A percentile compares a stretch with the other conserved stretches of the same genome.
These are phyloP conservation scores for Apiotrichum laibachii DNA, from an alignment of 1,284 basidiomycete species.

Conservation along the genomic window DNA sequence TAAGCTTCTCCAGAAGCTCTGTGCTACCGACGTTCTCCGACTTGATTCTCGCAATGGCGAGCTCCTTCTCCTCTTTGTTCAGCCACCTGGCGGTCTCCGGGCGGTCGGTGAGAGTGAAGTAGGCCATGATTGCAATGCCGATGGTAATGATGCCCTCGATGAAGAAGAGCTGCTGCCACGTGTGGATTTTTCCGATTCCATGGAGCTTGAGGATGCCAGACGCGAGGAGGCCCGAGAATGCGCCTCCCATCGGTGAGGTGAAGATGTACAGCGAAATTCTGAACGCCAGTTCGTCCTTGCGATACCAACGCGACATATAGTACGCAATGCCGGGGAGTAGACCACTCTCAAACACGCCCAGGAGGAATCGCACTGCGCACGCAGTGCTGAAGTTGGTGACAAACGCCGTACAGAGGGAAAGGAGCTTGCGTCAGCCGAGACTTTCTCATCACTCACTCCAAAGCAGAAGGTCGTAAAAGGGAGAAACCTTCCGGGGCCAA, in stretches of 20 bases:
- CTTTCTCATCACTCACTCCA: conserved; percentile 15
- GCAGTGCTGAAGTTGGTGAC: conserved; percentile 22
- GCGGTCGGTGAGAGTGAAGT: conserved; percentile 31
- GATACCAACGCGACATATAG: conserved; percentile 29
- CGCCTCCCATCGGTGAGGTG: conserved; percentile 14
- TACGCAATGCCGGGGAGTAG: conserved; percentile 39
- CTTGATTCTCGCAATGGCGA: conserved; percentile 29
- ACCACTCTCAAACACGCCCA: conserved; percentile 40
- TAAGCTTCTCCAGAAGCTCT: conserved; percentile 16
- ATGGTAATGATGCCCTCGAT: conserved; percentile 42
- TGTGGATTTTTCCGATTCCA: conserved; percentile 23
- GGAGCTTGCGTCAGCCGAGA: conserved; percentile 19
- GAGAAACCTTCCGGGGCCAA: conserved; percentile 26
- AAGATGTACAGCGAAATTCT: conserved; percentile 19
- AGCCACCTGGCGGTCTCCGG: conserved; percentile 29
- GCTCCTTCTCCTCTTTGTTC: conserved; percentile 24
- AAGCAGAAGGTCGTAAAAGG: conserved; percentile 23
- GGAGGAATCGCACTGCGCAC: conserved; percentile 25
- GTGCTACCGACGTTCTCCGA: conserved; percentile 30
- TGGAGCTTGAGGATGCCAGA: conserved; percentile 20
- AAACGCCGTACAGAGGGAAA: conserved; percentile 33
- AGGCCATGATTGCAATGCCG: conserved; percentile 24
- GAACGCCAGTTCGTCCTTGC: conserved; percentile 21
- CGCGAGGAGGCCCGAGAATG: conserved; percentile 26
- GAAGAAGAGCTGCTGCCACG: conserved; percentile 29